A percentile compares a stretch with the other conserved stretches of the same genome.
These are phyloP conservation scores for Pisolithus tinctorius DNA, from an alignment of 768 basidiomycete genomes.

Conservation along the genomic window DNA sequence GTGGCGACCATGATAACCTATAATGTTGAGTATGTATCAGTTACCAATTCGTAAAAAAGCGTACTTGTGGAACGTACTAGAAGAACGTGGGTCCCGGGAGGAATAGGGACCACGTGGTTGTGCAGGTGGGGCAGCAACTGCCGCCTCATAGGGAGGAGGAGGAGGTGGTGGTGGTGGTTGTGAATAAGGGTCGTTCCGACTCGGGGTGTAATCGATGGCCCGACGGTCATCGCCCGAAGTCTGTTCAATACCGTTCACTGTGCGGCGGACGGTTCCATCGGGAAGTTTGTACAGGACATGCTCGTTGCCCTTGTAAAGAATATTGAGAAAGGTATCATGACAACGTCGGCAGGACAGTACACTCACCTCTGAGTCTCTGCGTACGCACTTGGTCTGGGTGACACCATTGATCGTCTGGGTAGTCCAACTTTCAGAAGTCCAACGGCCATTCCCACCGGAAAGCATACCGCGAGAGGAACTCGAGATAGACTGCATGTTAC, in stretches of 20 bases:
- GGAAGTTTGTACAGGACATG: constrained; percentile 59
- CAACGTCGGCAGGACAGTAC: not conserved
- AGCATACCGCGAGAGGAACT: not conserved
- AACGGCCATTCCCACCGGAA: constrained; percentile 15
- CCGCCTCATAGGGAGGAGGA: constrained; percentile 19
- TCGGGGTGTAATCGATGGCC: constrained; percentile 5
- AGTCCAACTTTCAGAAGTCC: constrained; percentile 52
- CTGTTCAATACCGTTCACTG: constrained; percentile 61
- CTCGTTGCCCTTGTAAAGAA: constrained; percentile 56
- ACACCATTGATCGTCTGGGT: constrained; percentile 60
- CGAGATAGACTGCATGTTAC: constrained; percentile 9
- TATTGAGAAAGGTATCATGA: constrained; percentile 7
- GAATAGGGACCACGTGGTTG: constrained; percentile 4
- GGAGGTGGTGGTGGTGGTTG: constrained; percentile 1
- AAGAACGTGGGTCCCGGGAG: constrained; percentile 10
- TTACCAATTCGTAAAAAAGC: not conserved
- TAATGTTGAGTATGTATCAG: not conserved
- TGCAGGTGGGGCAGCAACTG: not conserved
- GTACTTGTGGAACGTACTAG: not conserved
- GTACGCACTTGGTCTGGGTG: constrained; percentile 50
- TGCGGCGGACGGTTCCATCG: constrained; percentile 60
- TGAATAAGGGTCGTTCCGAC: not conserved
- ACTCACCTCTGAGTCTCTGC: constrained; percentile 53
- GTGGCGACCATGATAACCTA: constrained; percentile 11
- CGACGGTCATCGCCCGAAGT: constrained; percentile 8